Evolutionary conservation across 2,329 filamentous ascomycete genomes (phyloP).

Genomic region (Pyrenochaeta sp.): DNA sequence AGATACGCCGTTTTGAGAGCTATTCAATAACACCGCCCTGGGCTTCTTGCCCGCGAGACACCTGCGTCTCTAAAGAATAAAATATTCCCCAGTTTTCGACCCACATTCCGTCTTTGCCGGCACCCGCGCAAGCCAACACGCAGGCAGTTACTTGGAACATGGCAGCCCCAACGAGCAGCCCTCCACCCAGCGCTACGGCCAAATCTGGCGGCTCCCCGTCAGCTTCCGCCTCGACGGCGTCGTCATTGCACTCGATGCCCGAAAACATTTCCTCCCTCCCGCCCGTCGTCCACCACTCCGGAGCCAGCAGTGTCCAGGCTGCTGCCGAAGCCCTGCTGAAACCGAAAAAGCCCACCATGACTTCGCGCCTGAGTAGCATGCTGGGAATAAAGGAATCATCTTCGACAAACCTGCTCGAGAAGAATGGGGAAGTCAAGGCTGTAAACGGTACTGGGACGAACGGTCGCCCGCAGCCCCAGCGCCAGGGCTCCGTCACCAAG

Average conservation of each 20-base stretch:
- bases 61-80: slow-evolving; percentile 43
- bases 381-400: slow-evolving; percentile 46
- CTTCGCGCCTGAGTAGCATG: slow-evolving; percentile 54
- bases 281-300: slow-evolving; percentile 33
- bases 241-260: slow-evolving; percentile 49
- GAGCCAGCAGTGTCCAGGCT: slow-evolving; percentile 37
- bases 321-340: slow-evolving; percentile 46
- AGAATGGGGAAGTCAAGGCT: slow-evolving; percentile 38
- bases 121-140: slow-evolving; percentile 17
- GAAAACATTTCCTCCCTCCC: slow-evolving; percentile 43
- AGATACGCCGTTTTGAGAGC: slow-evolving; percentile 49
- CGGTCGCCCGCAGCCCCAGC: slow-evolving; percentile 38
- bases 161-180: slow-evolving; percentile 43
- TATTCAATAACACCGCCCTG: slow-evolving; percentile 43
- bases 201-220: slow-evolving; percentile 43
- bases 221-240: slow-evolving; percentile 46
- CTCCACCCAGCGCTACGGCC: slow-evolving; percentile 33
- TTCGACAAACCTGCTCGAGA: slow-evolving; percentile 27
- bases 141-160: slow-evolving; percentile 29
- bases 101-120: slow-evolving; percentile 27
- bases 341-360: slow-evolving; percentile 53
- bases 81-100: slow-evolving; percentile 14
- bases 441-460: slow-evolving; percentile 37
- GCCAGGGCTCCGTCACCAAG: slow-evolving; percentile 43
- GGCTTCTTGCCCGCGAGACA: slow-evolving; percentile 53